These are phyloP conservation scores for Aethionema arabicum DNA, from an alignment of 345 rosid species.

Conservation along the genomic window DNA sequence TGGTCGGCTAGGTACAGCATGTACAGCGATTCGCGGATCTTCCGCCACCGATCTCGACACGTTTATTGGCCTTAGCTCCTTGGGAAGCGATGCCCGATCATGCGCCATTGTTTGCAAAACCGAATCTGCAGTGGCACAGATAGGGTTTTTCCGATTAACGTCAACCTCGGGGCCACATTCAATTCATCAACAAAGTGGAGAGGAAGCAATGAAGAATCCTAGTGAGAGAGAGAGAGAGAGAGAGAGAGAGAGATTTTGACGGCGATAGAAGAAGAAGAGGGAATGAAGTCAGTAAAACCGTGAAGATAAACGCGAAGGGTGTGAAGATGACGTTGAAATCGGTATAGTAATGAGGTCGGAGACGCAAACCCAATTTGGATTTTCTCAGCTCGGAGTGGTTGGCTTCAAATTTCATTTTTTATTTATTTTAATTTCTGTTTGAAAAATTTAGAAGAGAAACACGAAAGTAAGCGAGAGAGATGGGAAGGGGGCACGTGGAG, in stretches of 20 bases:
- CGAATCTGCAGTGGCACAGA: constrained; percentile 11
- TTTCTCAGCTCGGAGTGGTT: too few species aligned
- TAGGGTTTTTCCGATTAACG: neutral
- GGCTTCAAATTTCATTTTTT: too few species aligned
- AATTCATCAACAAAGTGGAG: neutral
- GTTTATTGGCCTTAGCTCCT: constrained; percentile 50
- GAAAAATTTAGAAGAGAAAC: too few species aligned
- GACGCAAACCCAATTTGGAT: too few species aligned
- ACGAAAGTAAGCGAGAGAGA: too few species aligned
- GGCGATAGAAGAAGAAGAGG: too few species aligned
- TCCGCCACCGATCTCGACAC: constrained; percentile 41
- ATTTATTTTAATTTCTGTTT: too few species aligned
- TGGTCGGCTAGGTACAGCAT: constrained; percentile 31
- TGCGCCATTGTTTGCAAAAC: constrained; percentile 47
- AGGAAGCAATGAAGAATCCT: neutral
- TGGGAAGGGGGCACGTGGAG: too few species aligned
- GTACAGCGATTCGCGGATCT: constrained; percentile 50
- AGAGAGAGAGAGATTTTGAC: neutral
- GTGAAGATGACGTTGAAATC: too few species aligned
- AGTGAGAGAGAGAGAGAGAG: neutral
- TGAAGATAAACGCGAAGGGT: too few species aligned
- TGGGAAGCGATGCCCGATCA: constrained; percentile 53
- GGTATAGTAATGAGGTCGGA: too few species aligned
- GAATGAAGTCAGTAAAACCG: too few species aligned
- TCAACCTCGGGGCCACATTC: neutral